phyloP scores from a whole-genome alignment of 345 rosid species.

The Gossypium anomalum region DNA sequence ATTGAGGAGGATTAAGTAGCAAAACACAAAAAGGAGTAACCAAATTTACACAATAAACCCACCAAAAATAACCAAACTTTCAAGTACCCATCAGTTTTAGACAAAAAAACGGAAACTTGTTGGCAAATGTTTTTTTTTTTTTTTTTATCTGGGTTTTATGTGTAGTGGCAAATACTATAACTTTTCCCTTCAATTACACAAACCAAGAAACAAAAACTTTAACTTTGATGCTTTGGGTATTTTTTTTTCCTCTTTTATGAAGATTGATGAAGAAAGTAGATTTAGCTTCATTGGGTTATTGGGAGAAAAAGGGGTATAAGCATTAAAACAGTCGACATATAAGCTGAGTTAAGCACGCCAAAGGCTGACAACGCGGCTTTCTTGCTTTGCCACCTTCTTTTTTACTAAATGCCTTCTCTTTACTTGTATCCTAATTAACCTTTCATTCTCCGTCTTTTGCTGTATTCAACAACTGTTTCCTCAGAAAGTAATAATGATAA shows the following conservation, averaged over 20 bases:
- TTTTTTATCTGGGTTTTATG: neutral
- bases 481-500: too few relatives aligned
- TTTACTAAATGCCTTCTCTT: conserved; percentile 27
- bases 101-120: conserved; percentile 2
- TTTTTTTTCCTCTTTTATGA: neutral
- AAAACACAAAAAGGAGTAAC: neutral
- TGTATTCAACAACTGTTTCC: neutral
- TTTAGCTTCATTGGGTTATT: conserved; percentile 19
- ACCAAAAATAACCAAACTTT: conserved; percentile 4
- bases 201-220: neutral
- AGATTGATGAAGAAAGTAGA: conserved; percentile 17
- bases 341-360: conserved; percentile 43
- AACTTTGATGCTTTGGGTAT: conserved; percentile 7
- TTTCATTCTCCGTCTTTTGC: conserved; percentile 1
- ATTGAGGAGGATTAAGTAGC: neutral
- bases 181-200: neutral
- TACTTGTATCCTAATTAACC: conserved; percentile 28
- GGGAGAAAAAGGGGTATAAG: neutral
- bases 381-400: conserved; percentile 16
- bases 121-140: conserved; percentile 11
- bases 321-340: conserved; percentile 28
- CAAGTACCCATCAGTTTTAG: conserved; percentile 18
- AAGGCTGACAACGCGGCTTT: conserved; percentile 40
- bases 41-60: conserved; percentile 11
- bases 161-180: conserved; percentile 3